phyloP scores from a whole-genome alignment of 352 stramenopile species.

The Globisporangium cystogenes region DNA sequence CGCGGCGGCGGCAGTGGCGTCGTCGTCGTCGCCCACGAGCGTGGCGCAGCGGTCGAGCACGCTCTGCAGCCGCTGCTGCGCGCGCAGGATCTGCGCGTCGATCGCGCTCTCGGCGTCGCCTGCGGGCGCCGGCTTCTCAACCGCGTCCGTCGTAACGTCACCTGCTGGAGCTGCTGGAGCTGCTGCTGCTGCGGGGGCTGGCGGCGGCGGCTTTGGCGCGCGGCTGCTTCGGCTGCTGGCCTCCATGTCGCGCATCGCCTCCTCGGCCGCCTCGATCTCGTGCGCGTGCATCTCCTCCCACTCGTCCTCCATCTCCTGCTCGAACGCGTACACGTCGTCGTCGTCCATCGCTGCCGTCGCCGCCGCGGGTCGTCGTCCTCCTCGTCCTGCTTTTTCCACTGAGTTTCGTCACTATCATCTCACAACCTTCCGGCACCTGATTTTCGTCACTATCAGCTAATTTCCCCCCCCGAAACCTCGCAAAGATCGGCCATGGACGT shows the following conservation, averaged over 20 bases:
- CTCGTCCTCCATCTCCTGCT: slow-evolving; percentile 79
- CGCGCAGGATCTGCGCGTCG: slow-evolving; percentile 26
- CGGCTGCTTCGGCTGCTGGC: slow-evolving; percentile 4
- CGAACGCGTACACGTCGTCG: slow-evolving; percentile 68
- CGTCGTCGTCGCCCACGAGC: slow-evolving; percentile 45
- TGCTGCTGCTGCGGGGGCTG: no score
- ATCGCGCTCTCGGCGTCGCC: slow-evolving; percentile 7
- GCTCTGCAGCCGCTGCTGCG: slow-evolving; percentile 39
- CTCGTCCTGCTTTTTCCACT: not conserved
- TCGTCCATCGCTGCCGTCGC: slow-evolving; percentile 27
- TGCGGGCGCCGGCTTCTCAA: not conserved
- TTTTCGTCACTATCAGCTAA: not conserved
- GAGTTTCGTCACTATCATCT: no score
- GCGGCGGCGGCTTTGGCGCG: slow-evolving; percentile 4
- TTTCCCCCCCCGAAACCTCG: not conserved
- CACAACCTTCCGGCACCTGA: no score
- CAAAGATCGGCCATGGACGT: slow-evolving; percentile 34
- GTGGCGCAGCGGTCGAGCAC: slow-evolving; percentile 58
- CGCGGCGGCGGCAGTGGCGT: slow-evolving; percentile 23
- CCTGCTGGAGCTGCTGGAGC: not conserved
- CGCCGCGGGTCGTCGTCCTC: not conserved
- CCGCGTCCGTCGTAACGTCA: not conserved
- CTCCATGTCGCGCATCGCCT: slow-evolving; percentile 57
- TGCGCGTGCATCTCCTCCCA: slow-evolving; percentile 80
- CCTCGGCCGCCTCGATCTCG: slow-evolving; percentile 74